These are phyloP conservation scores for Phtheirospermum japonicum DNA, from an alignment of 257 asterid genomes.

Conservation along the genomic window DNA sequence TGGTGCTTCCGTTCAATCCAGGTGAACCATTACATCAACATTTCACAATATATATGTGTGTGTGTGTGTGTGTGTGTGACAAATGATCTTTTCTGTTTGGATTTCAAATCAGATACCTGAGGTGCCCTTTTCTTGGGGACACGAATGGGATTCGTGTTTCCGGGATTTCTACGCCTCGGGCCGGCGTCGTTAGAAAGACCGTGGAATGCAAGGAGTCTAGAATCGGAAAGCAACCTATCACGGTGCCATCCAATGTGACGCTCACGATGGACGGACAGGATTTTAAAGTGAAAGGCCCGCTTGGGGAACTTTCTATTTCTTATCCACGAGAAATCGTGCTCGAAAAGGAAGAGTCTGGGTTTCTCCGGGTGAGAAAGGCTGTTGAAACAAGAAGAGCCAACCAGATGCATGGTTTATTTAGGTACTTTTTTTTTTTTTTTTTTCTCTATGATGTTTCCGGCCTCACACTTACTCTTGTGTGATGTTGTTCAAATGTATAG, in stretches of 20 bases:
- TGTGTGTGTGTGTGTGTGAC: not conserved
- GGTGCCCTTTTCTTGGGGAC: constrained; percentile 51
- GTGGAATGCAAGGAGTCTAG: constrained; percentile 95
- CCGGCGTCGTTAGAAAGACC: constrained; percentile 39
- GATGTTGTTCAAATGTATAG: constrained; percentile 9
- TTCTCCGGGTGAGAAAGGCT: constrained; percentile 67
- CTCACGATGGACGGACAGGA: constrained; percentile 71
- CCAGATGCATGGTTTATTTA: constrained; percentile 96
- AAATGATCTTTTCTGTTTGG: not conserved
- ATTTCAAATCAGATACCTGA: constrained; percentile 40
- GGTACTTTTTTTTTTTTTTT: constrained; percentile 37
- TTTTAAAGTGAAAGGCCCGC: constrained; percentile 85
- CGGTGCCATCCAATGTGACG: constrained; percentile 75
- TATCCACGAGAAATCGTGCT: constrained; percentile 78
- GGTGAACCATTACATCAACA: constrained; percentile 27
- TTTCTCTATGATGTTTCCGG: too few species aligned
- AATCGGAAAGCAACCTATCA: constrained; percentile 90
- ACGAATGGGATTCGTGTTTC: constrained; percentile 44
- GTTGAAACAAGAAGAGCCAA: constrained; percentile 86
- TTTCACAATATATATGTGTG: not conserved
- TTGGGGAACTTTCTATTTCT: constrained; percentile 81
- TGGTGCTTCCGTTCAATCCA: constrained; percentile 47
- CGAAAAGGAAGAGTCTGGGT: constrained; percentile 67
- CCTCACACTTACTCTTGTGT: too few species aligned
- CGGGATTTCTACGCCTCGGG: constrained; percentile 31